These are phyloP conservation scores for Macrophomina phaseolina DNA, from an alignment of 2,329 filamentous ascomycete genomes.

Conservation along the genomic window DNA sequence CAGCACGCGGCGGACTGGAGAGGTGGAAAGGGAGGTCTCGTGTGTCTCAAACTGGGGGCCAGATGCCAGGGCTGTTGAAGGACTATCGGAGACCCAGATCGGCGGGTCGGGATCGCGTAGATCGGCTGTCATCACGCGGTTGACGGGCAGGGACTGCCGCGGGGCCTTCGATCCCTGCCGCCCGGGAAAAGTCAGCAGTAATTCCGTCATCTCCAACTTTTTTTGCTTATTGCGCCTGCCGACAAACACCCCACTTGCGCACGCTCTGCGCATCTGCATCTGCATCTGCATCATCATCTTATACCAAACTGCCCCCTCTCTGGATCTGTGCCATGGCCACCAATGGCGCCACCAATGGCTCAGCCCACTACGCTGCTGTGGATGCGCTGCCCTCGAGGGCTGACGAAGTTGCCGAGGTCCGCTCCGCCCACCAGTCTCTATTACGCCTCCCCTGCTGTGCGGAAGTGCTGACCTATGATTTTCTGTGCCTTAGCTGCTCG, in stretches of 20 bases:
- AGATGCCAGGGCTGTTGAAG: background rate
- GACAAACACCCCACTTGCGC: slow-evolving; percentile 8
- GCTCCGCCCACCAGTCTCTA: slow-evolving; percentile 20
- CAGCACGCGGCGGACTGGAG: slow-evolving; percentile 3
- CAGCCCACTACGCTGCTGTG: slow-evolving; percentile 32
- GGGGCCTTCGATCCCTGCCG: slow-evolving; percentile 12
- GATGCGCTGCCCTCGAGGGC: slow-evolving; percentile 33
- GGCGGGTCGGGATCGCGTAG: slow-evolving; percentile 2
- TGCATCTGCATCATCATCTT: background rate
- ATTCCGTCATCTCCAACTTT: slow-evolving; percentile 20
- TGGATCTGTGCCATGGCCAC: slow-evolving; percentile 32
- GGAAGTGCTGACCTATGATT: slow-evolving; percentile 1
- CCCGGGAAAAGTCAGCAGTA: slow-evolving; percentile 23
- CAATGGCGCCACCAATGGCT: slow-evolving; percentile 28
- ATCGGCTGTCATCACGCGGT: slow-evolving; percentile 1
- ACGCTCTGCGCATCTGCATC: background rate
- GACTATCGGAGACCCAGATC: slow-evolving; percentile 6
- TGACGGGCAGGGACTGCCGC: background rate
- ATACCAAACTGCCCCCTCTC: slow-evolving; percentile 2
- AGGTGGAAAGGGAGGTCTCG: slow-evolving; percentile 3
- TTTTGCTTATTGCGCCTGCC: slow-evolving; percentile 19
- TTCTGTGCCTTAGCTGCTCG: slow-evolving; percentile 62
- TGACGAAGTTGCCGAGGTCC: slow-evolving; percentile 47
- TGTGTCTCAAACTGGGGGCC: background rate
- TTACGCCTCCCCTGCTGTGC: background rate